Conservation (phyloP, 2,329 filamentous ascomycete species). For the Sclerotinia sclerotiorum region DNA sequence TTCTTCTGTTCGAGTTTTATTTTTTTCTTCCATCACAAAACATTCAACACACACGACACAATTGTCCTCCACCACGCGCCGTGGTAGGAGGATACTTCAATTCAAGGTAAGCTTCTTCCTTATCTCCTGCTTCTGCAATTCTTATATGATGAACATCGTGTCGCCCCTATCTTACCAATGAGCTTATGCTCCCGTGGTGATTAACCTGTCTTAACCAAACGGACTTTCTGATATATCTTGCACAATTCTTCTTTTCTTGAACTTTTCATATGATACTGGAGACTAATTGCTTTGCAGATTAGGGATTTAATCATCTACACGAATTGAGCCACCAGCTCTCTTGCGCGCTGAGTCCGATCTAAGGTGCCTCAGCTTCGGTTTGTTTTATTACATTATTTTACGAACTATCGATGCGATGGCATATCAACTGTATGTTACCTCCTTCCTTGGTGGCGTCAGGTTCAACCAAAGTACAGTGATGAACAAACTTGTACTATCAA, state of each 20-base stretch:
- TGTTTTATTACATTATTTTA: not conserved
- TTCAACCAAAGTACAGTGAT: slow-evolving; percentile 42
- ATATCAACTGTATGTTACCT: slow-evolving; percentile 34
- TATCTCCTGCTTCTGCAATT: slow-evolving; percentile 5
- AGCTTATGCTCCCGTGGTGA: slow-evolving; percentile 50
- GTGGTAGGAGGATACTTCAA: slow-evolving; percentile 8
- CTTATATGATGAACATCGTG: slow-evolving; percentile 55
- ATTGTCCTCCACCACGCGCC: not conserved
- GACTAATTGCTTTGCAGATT: slow-evolving; percentile 29
- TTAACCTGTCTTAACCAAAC: slow-evolving; percentile 59
- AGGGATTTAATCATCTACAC: not conserved
- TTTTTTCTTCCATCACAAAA: not conserved
- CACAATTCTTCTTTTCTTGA: not conserved
- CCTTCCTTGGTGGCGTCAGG: not conserved
- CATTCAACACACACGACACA: not conserved
- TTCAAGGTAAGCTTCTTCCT: slow-evolving; percentile 8
- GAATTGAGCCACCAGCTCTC: too few relatives aligned
- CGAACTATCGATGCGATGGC: not conserved
- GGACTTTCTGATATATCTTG: slow-evolving; percentile 49
- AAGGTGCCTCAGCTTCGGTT: not conserved
- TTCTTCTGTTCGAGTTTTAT: not conserved
- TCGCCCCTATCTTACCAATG: slow-evolving; percentile 59
- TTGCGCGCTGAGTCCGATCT: not conserved
- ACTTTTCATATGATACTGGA: not conserved
- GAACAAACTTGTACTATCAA: slow-evolving; percentile 48